These are phyloP conservation scores for Aotearoamyces nothofagi DNA, from an alignment of 2,329 filamentous ascomycete genomes.

Conservation along the genomic window DNA sequence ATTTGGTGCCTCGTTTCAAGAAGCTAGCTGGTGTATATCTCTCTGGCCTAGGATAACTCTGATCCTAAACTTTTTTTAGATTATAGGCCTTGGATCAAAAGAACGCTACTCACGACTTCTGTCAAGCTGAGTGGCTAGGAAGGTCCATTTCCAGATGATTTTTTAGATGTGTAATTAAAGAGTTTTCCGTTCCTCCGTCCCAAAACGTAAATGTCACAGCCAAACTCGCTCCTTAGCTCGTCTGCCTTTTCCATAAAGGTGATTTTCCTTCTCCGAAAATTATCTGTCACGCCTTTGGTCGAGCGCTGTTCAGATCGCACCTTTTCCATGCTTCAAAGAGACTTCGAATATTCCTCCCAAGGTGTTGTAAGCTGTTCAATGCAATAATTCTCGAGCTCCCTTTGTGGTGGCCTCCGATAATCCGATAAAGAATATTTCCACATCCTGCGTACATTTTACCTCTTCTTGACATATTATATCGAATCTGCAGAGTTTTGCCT, in stretches of 20 bases:
- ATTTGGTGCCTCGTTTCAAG: slow-evolving; percentile 12
- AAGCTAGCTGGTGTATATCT: slow-evolving; percentile 12
- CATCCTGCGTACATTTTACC: slow-evolving; percentile 7
- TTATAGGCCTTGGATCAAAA: slow-evolving; percentile 10
- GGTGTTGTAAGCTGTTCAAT: slow-evolving; percentile 8
- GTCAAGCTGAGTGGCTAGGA: slow-evolving; percentile 3
- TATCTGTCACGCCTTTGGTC: slow-evolving; percentile 10
- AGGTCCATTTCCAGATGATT: slow-evolving; percentile 7
- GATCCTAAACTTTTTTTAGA: slow-evolving; percentile 8
- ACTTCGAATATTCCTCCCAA: slow-evolving; percentile 9
- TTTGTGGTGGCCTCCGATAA: slow-evolving; percentile 7
- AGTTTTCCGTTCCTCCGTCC: slow-evolving; percentile 10
- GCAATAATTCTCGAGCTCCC: slow-evolving; percentile 7
- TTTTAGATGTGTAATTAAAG: slow-evolving; percentile 9
- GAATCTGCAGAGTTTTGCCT: slow-evolving; percentile 7
- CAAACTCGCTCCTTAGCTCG: slow-evolving; percentile 11
- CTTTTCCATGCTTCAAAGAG: slow-evolving; percentile 9
- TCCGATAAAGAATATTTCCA: slow-evolving; percentile 7
- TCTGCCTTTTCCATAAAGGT: slow-evolving; percentile 11
- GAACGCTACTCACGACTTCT: slow-evolving; percentile 9
- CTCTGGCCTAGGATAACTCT: slow-evolving; percentile 9
- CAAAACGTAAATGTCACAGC: slow-evolving; percentile 10
- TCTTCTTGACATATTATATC: slow-evolving; percentile 10
- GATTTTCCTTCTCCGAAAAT: slow-evolving; percentile 10
- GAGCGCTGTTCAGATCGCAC: slow-evolving; percentile 8